A percentile compares a stretch with the other conserved stretches of the same genome.
Conservation (phyloP, 2,329 filamentous ascomycete species). For the Tolypocladium album region DNA sequence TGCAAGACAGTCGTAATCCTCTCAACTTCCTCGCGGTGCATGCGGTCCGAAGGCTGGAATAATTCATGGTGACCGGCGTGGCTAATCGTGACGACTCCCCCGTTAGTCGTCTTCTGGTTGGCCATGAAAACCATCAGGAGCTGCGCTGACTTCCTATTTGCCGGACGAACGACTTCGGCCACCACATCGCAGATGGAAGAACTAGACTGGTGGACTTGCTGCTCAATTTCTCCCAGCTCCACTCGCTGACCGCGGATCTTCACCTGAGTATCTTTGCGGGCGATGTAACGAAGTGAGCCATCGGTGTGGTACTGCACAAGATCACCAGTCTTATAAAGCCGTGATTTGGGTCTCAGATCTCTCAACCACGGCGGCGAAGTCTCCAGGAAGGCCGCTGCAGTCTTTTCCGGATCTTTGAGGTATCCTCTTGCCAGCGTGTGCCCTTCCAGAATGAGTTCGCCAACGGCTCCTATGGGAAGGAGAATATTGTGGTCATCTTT, state of each 20-base stretch:
- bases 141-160: neutral
- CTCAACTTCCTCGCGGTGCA: neutral
- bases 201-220: constrained; percentile 2
- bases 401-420: constrained; percentile 33
- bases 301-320: constrained; percentile 30
- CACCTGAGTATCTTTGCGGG: constrained; percentile 47
- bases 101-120: neutral
- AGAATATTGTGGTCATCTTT: constrained; percentile 14
- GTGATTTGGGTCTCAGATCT: neutral
- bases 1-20: neutral
- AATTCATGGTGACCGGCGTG: neutral
- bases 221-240: constrained; percentile 29
- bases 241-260: constrained; percentile 49
- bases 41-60: neutral
- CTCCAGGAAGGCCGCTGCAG: constrained; percentile 31
- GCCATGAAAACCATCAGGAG: neutral
- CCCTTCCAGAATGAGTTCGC: constrained; percentile 28
- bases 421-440: constrained; percentile 38
- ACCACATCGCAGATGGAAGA: neutral
- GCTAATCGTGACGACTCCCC: neutral
- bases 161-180: neutral
- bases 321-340: constrained; percentile 38
- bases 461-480: constrained; percentile 18
- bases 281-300: constrained; percentile 31
- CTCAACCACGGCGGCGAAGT: constrained; percentile 17